These are phyloP conservation scores for Neovahlkampfia damariscottae DNA, from an alignment of 78 protist genomes.

Conservation along the genomic window DNA sequence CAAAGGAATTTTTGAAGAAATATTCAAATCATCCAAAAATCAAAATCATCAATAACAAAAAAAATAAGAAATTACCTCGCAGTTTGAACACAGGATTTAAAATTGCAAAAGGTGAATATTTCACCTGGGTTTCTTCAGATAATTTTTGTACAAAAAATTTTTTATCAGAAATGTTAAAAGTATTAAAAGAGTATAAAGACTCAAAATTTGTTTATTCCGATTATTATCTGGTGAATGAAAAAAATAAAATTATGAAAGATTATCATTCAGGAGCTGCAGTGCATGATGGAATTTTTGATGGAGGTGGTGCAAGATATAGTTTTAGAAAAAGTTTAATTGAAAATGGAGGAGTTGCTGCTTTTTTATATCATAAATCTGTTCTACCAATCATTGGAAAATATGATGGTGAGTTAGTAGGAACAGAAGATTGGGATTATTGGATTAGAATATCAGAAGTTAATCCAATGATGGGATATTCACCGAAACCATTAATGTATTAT, in stretches of 20 bases:
- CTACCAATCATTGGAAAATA: background rate
- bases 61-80: background rate
- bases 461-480: background rate
- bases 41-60: background rate
- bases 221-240: background rate
- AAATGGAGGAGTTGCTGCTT: conserved; percentile 1
- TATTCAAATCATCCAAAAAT: background rate
- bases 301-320: background rate
- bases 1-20: background rate
- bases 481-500: background rate
- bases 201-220: background rate
- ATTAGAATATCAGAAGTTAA: background rate
- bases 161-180: background rate
- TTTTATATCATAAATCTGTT: background rate
- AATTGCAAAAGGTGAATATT: background rate
- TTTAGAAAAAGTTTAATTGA: background rate
- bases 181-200: background rate
- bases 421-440: background rate
- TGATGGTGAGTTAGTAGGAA: background rate
- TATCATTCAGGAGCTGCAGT: background rate
- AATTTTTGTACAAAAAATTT: background rate
- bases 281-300: background rate
- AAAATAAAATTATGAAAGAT: background rate
- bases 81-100: background rate
- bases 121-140: background rate